Base-by-base conservation (phyloP, 352 stramenopile species). In the Pythium sukuiense region DNA sequence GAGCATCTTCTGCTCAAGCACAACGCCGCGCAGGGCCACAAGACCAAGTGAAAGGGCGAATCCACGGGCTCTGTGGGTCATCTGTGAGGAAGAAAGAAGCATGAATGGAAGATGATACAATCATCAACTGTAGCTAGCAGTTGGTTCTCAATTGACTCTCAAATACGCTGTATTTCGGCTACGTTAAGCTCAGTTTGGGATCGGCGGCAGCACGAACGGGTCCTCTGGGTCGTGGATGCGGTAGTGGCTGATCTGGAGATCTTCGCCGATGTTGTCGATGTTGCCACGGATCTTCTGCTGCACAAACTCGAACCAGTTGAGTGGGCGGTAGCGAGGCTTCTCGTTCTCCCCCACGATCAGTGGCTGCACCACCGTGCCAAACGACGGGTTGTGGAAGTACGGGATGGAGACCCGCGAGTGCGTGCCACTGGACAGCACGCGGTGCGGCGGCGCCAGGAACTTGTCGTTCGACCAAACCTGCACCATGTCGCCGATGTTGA, bases 231-330 rank as follows among this genome's bases (percentile, higher is more conserved):
- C 43, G 43, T 59, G 20, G 33, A 59, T 46, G 33, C 46, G 58
- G 46, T 71, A 98, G 63, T 97, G 75, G 26, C 71, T 75, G 58
- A 97, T 97, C 78, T 97, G 91, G 67, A 97, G 90, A 61, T 98
- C 94, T 20, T 87, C 74, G 20, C 94, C 94, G 16, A 91, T 61
- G 76, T 98, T 84, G 2, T 83, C 90, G 63, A 94, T 89, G 72
- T 98, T 88, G 43, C 94, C 92, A 26, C 85, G 80, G 79, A 97
- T 94, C 29, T 92, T 82, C 30, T 88, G 63, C 33, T 79, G 73
- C 50, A 88, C 78, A 67, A 93, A 98, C 48, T 97, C 90, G 30
- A 80, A 81, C 85, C 89, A 98, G 26, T 81, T 81, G 18, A 96
- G 78, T 24, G 86, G 65, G 6, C 82, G 71, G 67, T 97, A 98